phyloP scores from a whole-genome alignment of 306 rosid genomes.

The barrel medic (Medicago truncatula) region MtrunA17r5.0-ANR NC_053047.1:2034001-2034500 shows the following conservation, averaged over 20 bases:
- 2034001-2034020: slow-evolving; percentile 13
- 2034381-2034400: too few relatives aligned
- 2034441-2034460: too few relatives aligned
- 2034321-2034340: slow-evolving; percentile 69
- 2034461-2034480: too few relatives aligned
- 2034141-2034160: background rate
- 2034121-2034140: slow-evolving; percentile 25
- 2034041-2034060: slow-evolving; percentile 86
- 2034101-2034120: slow-evolving; percentile 61
- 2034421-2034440: too few relatives aligned
- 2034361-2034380: slow-evolving; percentile 6
- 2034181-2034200: slow-evolving; percentile 4
- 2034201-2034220: slow-evolving; percentile 54
- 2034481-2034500: too few relatives aligned
- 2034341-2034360: slow-evolving; percentile 90
- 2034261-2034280: slow-evolving; percentile 80
- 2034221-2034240: slow-evolving; percentile 82
- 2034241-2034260: slow-evolving; percentile 74
- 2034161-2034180: slow-evolving; percentile 5
- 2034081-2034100: slow-evolving; percentile 91
- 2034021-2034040: slow-evolving; percentile 66
- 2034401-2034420: too few relatives aligned
- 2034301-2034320: slow-evolving; percentile 68
- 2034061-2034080: slow-evolving; percentile 93
- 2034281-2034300: slow-evolving; percentile 73